Percentiles rank a stretch among this genome's conserved stretches.
These are phyloP conservation scores for Wallacemonas rigidus DNA, from an alignment of 208 protist species.

Conservation along the genomic window DNA sequence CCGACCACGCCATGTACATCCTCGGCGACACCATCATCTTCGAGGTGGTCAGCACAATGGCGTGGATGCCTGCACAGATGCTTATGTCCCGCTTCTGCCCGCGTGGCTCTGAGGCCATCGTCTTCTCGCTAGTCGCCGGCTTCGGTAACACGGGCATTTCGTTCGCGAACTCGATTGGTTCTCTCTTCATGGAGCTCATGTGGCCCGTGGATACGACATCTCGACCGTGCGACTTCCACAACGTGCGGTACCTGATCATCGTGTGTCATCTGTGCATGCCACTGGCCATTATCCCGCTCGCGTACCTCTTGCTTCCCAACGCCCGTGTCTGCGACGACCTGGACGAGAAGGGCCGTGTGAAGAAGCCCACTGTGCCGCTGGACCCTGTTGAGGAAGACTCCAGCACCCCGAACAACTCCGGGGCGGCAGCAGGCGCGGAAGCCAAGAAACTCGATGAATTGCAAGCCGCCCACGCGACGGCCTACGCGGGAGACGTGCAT, in stretches of 20 bases:
- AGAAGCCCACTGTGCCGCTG: background rate
- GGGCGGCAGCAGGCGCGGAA: background rate
- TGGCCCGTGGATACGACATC: conserved; percentile 35
- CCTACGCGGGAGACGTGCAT: conserved; percentile 7
- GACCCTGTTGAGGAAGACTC: background rate
- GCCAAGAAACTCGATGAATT: conserved; percentile 10
- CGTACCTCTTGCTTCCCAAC: conserved; percentile 44
- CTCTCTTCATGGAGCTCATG: conserved; percentile 34
- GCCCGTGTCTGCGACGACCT: conserved; percentile 40
- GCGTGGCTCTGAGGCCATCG: conserved; percentile 55
- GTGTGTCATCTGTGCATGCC: conserved; percentile 43
- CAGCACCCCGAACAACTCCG: background rate
- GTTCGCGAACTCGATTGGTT: conserved; percentile 33
- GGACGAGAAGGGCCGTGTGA: conserved; percentile 28
- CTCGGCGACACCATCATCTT: conserved; percentile 50
- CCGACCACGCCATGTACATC: conserved; percentile 49
- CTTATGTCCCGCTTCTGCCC: conserved; percentile 73
- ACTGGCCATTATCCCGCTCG: conserved; percentile 41
- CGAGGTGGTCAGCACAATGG: conserved; percentile 43
- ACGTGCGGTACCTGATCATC: conserved; percentile 43
- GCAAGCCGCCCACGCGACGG: background rate
- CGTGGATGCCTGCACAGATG: conserved; percentile 61
- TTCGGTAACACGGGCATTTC: conserved; percentile 54
- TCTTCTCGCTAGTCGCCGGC: conserved; percentile 62
- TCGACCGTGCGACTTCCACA: conserved; percentile 51